Base-by-base conservation (phyloP, 2,329 filamentous ascomycete genomes). In the Sporothrix curviconia region DNA sequence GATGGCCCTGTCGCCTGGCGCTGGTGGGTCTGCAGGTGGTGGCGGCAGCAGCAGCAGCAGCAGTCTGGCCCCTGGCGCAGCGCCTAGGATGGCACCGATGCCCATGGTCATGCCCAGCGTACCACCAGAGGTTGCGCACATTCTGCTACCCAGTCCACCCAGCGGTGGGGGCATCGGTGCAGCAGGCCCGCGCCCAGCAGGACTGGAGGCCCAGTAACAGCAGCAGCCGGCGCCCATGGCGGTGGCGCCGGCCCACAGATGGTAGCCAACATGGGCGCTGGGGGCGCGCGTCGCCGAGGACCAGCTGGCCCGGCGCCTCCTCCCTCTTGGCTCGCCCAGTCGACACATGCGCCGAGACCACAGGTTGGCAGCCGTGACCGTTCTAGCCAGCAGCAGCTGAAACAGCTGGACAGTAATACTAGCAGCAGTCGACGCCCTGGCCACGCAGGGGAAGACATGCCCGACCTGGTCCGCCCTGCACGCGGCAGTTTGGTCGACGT, bases 221-320 rank as follows among this genome's bases (percentile, higher is more conserved):
- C 6, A 11, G 28, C 24, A 30, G 3, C 22, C 12, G 39, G 5
- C 39, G 40, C 28, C 36, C 28, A n/a, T n/a, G 47, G 14, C 47
- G 15, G 24, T 42, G 28, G 28, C 15, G 28, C 4, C 28, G 34
- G 32, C 7, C 15, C 53, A 47, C 24, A 36, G n/a, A 32, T 15
- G 17, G 22, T 28, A n/a, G 54, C n/a, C 12, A 34, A 8, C 17
- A 50, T 11, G 17, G 34, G 34, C 8, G 40, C 22, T 11, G 50
- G 30, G 43, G 47, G 32, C 12, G 37, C 40, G 24, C 49, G 39
- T 47, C 73, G 77, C 57, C 74, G 80, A 56, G 68, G 77, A 19
- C 82, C 82, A 9, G 75, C 83, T 2, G 83, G 83, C 0, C 83
- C 83, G 22, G 76, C 81, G 25, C 77, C 83, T 22, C 83, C 83